Base-by-base conservation (phyloP, 441 rosid species). In the Bruguiera hainesii region DNA sequence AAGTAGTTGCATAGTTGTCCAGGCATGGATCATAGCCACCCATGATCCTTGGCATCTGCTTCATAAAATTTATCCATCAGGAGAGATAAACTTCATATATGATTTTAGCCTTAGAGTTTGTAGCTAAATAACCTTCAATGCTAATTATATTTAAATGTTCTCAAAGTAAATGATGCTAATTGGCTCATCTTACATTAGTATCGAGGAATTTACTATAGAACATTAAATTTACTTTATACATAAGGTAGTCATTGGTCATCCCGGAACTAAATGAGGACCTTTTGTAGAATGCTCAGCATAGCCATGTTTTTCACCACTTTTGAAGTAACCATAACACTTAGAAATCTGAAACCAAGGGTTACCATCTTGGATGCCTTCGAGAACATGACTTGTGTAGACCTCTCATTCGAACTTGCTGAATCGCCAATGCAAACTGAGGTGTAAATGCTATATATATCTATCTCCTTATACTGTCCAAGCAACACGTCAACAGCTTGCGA, bases 371-470 rank as follows among this genome's bases (percentile, higher is more conserved):
- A 80, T 19, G 77, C 20, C 5, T 67, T 81, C n/a, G 66, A 78
- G 61, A 82, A 66, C 81, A 69, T 78, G 78, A 81, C 18, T 71
- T 70, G 84, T 52, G 82, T 69, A 8, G 50, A 67, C 2, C 33
- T 11, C 65, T 75, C 77, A 66, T 74, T 80, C 0, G 71, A 55
- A 13, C 68, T 20, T 9, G 62, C 37, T 5, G 60, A 60, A 4
- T 25, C 15, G 28, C 23, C 1, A 31, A 74, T 72, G 73, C 98
- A 91, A 42, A 83, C 73, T 0, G 96, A 83, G 19, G 95, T 88
- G 48, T 91, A 92, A 66, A 92, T 76, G 79, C 98, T 89, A 63
- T 83, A 92, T 50, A 92, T 88, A 71, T 92, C 98, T 25, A 91
- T 91, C 77, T 72, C 80, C 9, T 74, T 31, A 68, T 87, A 87